Conservation (phyloP, 176 grass and related monocot genomes). For the Aechmea fasciata region DNA sequence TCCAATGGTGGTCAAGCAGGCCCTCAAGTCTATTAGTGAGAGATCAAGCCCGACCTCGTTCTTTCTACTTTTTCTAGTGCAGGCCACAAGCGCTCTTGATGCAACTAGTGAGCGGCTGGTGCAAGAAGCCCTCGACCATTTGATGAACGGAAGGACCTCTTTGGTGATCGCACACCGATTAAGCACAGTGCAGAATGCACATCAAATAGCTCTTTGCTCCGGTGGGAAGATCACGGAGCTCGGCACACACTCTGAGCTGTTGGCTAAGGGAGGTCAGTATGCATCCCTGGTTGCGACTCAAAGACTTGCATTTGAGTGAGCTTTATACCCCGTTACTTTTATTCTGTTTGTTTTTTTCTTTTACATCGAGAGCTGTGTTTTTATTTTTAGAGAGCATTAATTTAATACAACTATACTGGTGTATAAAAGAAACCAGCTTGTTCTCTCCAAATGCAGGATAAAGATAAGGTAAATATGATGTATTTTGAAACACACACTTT, state of each 20-base stretch:
- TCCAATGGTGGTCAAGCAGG: too few relatives aligned
- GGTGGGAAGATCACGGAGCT: conserved; percentile 60
- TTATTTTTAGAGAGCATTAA: too few relatives aligned
- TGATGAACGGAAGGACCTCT: conserved; percentile 90
- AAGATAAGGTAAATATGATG: too few relatives aligned
- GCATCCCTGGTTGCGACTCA: conserved; percentile 71
- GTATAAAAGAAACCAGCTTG: too few relatives aligned
- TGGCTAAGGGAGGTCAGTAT: conserved; percentile 64
- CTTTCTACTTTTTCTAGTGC: conserved; percentile 5
- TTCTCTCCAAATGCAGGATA: too few relatives aligned
- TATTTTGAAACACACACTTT: too few relatives aligned
- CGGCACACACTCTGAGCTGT: conserved; percentile 59
- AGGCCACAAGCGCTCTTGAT: conserved; percentile 95
- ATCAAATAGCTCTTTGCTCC: conserved; percentile 69
- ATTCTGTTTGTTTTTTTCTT: too few relatives aligned
- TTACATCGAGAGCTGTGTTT: too few relatives aligned
- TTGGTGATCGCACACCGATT: conserved; percentile 89
- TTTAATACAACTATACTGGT: too few relatives aligned
- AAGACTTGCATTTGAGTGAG: conserved; percentile 76
- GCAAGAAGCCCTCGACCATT: conserved; percentile 72
- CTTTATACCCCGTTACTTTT: not conserved
- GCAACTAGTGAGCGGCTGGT: conserved; percentile 72
- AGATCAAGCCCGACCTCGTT: conserved; percentile 1
- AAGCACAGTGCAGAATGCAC: conserved; percentile 84
- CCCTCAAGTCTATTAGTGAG: not conserved